Conservation (phyloP, 176 grass and related monocot species). For the Eleusine coracana region DNA sequence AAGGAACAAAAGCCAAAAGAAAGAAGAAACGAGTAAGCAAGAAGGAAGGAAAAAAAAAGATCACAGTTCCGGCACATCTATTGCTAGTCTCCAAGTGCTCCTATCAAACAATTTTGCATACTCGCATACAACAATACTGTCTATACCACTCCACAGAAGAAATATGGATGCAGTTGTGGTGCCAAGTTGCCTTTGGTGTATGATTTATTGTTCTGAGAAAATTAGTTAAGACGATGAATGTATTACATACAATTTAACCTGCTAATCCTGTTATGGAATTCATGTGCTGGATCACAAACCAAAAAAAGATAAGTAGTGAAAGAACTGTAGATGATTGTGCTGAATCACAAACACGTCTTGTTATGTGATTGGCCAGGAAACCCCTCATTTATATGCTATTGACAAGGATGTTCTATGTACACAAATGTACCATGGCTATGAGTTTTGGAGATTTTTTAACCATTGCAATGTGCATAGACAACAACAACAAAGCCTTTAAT, state of each 20-base stretch:
- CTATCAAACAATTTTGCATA: background rate
- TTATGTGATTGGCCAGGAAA: background rate
- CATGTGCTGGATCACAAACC: background rate
- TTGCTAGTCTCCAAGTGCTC: too few species aligned
- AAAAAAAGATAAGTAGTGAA: background rate
- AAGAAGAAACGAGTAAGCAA: too few species aligned
- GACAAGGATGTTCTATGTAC: background rate
- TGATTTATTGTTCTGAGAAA: background rate
- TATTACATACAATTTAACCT: background rate
- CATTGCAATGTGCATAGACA: background rate
- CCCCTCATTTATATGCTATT: background rate
- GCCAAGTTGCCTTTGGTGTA: background rate
- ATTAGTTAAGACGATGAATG: background rate
- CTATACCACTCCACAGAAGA: background rate
- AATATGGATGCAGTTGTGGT: background rate
- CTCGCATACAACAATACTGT: background rate
- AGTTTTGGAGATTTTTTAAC: background rate
- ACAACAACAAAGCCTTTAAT: too few species aligned
- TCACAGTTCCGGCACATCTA: too few species aligned
- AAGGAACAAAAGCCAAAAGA: too few species aligned
- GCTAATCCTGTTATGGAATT: background rate
- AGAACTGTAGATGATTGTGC: background rate
- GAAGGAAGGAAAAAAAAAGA: too few species aligned
- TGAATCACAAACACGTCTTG: background rate
- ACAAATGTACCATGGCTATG: background rate